Evolutionary conservation across 1,139 yeast species (phyloP).

Genomic region (Yamadazyma epiphylla): DNA sequence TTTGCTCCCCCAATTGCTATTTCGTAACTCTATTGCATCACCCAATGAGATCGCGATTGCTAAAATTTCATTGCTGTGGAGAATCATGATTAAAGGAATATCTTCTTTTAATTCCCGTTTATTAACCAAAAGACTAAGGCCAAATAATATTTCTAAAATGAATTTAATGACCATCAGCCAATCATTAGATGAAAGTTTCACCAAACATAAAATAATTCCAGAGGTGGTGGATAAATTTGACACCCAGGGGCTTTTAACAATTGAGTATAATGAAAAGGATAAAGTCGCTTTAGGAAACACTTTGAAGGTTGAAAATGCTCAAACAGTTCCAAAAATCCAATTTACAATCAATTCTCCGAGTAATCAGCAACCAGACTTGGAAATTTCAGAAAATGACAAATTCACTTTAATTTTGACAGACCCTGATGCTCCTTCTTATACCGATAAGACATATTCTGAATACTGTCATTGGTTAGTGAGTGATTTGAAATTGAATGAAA

Average conservation of each 20-base stretch:
- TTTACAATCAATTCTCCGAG: slow-evolving; percentile 55
- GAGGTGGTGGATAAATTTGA: slow-evolving; percentile 52
- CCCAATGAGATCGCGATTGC: no score
- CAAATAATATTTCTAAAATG: slow-evolving; percentile 7
- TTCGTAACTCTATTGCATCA: no score
- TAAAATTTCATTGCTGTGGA: background rate
- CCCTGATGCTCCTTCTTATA: slow-evolving; percentile 88
- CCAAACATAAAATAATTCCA: slow-evolving; percentile 59
- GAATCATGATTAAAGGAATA: background rate
- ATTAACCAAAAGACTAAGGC: background rate
- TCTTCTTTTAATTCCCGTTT: no score
- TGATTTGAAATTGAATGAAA: slow-evolving; percentile 49
- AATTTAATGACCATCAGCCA: slow-evolving; percentile 59
- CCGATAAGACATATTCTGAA: slow-evolving; percentile 86
- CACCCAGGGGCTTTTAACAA: slow-evolving; percentile 44
- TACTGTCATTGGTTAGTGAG: slow-evolving; percentile 73
- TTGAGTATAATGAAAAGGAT: slow-evolving; percentile 46
- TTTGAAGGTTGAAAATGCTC: slow-evolving; percentile 62
- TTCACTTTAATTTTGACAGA: slow-evolving; percentile 81
- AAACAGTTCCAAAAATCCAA: slow-evolving; percentile 58
- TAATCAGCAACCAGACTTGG: slow-evolving; percentile 31
- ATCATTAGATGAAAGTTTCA: slow-evolving; percentile 57
- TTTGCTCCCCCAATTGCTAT: no score
- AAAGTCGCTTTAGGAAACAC: slow-evolving; percentile 83
- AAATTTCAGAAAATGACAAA: slow-evolving; percentile 44